Base-by-base conservation (phyloP, 2,329 filamentous ascomycete species). In the Colletotrichum sp. region DNA sequence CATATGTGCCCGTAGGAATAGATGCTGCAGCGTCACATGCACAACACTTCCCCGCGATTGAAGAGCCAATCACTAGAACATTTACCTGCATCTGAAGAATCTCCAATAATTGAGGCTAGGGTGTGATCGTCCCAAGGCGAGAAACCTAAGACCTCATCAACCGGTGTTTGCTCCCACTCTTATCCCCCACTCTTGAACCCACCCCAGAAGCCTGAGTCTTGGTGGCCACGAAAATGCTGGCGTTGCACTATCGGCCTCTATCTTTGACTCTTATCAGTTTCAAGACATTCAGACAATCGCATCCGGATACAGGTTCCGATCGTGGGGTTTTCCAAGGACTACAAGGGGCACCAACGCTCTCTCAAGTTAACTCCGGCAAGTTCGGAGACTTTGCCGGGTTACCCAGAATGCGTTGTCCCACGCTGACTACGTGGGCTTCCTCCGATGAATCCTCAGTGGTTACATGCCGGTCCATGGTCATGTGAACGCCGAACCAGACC, bases 361-460 rank as follows among this genome's bases (percentile, higher is more conserved):
- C 43, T 52, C 43, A 24, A 52, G n/a, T 7, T 24, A 2, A 21
- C 10, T 52, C n/a, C 43, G 43, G 43, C 43, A 21, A 52, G 6
- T 52, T 52, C 43, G n/a, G 43, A 21, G n/a, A 13, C 43, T 21
- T 52, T 2, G 43, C 43, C 43, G 28, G 7, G 28, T 61, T 18
- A 5, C 59, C 28, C 10, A 30, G 7, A 24, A 61, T 15, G 5
- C 6, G 5, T 32, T 61, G 28, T 13, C 59, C 59, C 9, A 32
- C n/a, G 5, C 28, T 34, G 16, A 61, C 28, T 59, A 59, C 21
- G 3, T 28, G 55, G 13, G 3, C 13, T 59, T 16, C 21, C 26
- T 28, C 55, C 16, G 2, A 18, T 6, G 0, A 12, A 28, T 21
- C 0, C 13, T 7, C 18, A 21, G 18, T n/a, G 30, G 2, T 0